Evolutionary conservation across 257 asterid species (phyloP), one percentile per base, ranked within the genome.

Genomic region (Solanum infundibuliforme): DNA sequence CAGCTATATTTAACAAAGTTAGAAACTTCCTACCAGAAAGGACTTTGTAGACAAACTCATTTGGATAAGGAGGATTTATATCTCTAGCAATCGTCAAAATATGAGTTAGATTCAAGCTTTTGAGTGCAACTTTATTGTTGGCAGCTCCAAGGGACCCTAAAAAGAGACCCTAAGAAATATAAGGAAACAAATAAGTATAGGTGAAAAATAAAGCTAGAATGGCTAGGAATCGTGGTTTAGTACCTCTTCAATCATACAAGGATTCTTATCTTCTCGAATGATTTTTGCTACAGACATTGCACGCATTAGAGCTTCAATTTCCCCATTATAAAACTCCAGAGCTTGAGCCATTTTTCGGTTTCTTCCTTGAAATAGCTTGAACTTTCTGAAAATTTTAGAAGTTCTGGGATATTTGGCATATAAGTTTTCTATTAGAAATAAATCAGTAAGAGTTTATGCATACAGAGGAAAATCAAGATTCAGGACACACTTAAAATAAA

Each of bases 131-230:
- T 90, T 85, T 91, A 72, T 92, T 91, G 84, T 86, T 89, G 68
- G 99, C 99, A 91, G 99, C 98, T 87, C 95, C 98, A 39, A 94
- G 86, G n/a, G 99, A 96, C 25, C 99, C 99, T 86, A 96, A 91
- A 91, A 88, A 95, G 77, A 96, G 96, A 81, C 98, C 99, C 98
- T 96, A 93, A 41, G 35, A 89, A 87, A 55, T 36, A 83, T 77
- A 88, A 82, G 27, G 75, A 72, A 69, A 86, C 52, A 65, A 31
- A 79, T 62, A 69, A 68, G 76, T 27, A 31, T 43, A 39, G 46
- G 25, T 73, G 86, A 3, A 13, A 34, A 84, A 83, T 7, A 69
- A 23, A 68, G 55, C 9, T 27, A 43, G 13, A 7, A 62, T 41
- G 23, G 88, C 36, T 83, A 66, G 41, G 39, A 66, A 66, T 31